Conservation (phyloP, 345 rosid species). For the Salix caprea region DNA sequence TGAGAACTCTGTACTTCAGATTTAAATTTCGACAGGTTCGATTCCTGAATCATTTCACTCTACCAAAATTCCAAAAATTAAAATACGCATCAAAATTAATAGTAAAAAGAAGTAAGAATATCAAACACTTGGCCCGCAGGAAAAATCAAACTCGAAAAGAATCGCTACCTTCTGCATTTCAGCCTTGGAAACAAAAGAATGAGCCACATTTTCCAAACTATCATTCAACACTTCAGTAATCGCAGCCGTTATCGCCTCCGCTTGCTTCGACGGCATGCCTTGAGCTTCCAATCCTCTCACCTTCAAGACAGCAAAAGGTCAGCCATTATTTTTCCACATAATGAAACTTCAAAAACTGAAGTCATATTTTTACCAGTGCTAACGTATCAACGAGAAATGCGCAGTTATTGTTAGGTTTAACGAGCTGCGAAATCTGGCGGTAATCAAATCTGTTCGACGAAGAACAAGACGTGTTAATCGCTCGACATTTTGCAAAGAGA, state of each 20-base stretch:
- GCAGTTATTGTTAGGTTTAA: conserved; percentile 55
- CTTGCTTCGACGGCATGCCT: conserved; percentile 89
- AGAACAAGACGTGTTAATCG: conserved; percentile 11
- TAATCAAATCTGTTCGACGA: conserved; percentile 14
- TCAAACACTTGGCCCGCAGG: background rate
- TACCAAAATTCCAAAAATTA: conserved; percentile 24
- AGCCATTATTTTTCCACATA: background rate
- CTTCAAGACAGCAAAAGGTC: conserved; percentile 18
- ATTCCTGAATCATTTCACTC: conserved; percentile 74
- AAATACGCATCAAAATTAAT: background rate
- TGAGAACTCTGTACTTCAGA: conserved; percentile 83
- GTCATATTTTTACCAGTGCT: conserved; percentile 52
- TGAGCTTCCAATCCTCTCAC: conserved; percentile 85
- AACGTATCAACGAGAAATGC: conserved; percentile 93
- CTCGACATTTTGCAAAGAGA: conserved; percentile 24
- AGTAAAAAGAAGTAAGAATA: background rate
- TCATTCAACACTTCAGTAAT: conserved; percentile 84
- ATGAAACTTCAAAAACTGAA: background rate
- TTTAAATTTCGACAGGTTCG: conserved; percentile 76
- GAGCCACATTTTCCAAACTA: conserved; percentile 82
- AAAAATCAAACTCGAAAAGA: background rate
- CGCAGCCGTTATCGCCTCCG: conserved; percentile 84
- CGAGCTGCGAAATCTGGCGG: conserved; percentile 60
- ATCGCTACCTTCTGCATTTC: conserved; percentile 81
- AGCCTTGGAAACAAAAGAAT: conserved; percentile 69